Percentiles rank a stretch among this genome's conserved stretches.
phyloP scores from a whole-genome alignment of 2,329 filamentous ascomycete genomes.

The Fusarium luffae region DNA sequence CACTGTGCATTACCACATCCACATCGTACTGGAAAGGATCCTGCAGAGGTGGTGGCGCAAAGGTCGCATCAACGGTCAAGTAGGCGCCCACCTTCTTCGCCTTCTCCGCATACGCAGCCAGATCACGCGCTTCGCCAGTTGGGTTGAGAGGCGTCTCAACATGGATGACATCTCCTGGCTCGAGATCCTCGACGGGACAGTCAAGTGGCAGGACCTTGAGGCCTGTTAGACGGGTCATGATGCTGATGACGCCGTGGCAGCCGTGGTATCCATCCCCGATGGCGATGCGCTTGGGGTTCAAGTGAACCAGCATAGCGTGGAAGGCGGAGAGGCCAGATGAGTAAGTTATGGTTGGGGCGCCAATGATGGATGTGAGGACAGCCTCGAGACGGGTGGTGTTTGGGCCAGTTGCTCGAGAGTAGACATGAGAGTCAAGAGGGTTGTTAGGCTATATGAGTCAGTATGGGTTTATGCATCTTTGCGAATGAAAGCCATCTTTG shows the following conservation, averaged over 20 bases:
- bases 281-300: slow-evolving; percentile 85
- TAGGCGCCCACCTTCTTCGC: slow-evolving; percentile 79
- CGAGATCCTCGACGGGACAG: slow-evolving; percentile 72
- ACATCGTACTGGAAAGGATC: slow-evolving; percentile 86
- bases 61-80: slow-evolving; percentile 89
- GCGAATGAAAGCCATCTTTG: background rate
- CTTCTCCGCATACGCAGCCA: slow-evolving; percentile 75
- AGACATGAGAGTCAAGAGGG: slow-evolving; percentile 75
- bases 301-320: slow-evolving; percentile 84
- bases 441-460: slow-evolving; percentile 56
- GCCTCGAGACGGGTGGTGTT: slow-evolving; percentile 88
- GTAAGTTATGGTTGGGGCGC: slow-evolving; percentile 79
- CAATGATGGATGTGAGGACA: slow-evolving; percentile 78
- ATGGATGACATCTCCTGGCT: slow-evolving; percentile 85
- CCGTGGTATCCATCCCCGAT: slow-evolving; percentile 93
- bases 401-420: slow-evolving; percentile 83
- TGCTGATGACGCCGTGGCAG: slow-evolving; percentile 83
- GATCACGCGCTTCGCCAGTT: slow-evolving; percentile 80
- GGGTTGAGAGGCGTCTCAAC: slow-evolving; percentile 96
- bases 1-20: slow-evolving; percentile 90
- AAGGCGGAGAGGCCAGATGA: slow-evolving; percentile 87
- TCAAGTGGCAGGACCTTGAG: slow-evolving; percentile 78
- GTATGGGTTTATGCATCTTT: background rate
- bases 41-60: slow-evolving; percentile 88
- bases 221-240: slow-evolving; percentile 80